Conservation (phyloP, 495 filamentous ascomycete genomes). For the Lophiostoma macrostomum region DNA sequence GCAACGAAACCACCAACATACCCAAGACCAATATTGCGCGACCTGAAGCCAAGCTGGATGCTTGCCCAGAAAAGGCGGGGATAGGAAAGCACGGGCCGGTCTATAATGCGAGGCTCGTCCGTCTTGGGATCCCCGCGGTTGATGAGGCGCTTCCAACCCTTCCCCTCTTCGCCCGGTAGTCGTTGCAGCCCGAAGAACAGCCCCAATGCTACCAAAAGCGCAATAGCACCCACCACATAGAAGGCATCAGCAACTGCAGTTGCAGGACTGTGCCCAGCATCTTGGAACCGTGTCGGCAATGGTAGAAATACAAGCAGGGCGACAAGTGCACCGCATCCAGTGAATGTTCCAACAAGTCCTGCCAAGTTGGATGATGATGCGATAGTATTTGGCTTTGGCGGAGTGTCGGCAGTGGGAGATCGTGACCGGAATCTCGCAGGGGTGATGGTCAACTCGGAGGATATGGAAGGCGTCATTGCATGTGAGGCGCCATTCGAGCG, state of each 20-base stretch:
- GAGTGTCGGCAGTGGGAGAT: constrained; percentile 17
- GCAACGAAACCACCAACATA: constrained; percentile 96
- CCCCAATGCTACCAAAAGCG: constrained; percentile 65
- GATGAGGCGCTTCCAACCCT: constrained; percentile 60
- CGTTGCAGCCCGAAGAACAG: constrained; percentile 79
- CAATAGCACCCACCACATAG: constrained; percentile 74
- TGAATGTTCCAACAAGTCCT: constrained; percentile 87
- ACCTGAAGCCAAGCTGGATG: constrained; percentile 66
- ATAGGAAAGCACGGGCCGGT: constrained; percentile 32
- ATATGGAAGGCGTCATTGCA: constrained; percentile 35
- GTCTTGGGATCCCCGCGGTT: constrained; percentile 8
- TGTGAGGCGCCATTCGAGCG: constrained; percentile 27
- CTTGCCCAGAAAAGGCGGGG: constrained; percentile 54
- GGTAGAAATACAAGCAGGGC: constrained; percentile 80
- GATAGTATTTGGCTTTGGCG: constrained; percentile 8
- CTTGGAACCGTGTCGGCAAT: constrained; percentile 73
- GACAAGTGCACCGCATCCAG: constrained; percentile 85
- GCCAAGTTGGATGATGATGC: constrained; percentile 64
- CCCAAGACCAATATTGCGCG: constrained; percentile 74
- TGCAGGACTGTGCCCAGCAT: constrained; percentile 60
- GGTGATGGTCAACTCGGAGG: constrained; percentile 45
- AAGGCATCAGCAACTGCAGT: constrained; percentile 75
- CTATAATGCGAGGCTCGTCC: not conserved
- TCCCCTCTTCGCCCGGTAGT: constrained; percentile 72
- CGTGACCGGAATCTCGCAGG: constrained; percentile 40